A percentile compares a stretch with the other conserved stretches of the same genome.
phyloP scores from a whole-genome alignment of 148 eudicot species.

The Hydrangea macrophylla region DNA sequence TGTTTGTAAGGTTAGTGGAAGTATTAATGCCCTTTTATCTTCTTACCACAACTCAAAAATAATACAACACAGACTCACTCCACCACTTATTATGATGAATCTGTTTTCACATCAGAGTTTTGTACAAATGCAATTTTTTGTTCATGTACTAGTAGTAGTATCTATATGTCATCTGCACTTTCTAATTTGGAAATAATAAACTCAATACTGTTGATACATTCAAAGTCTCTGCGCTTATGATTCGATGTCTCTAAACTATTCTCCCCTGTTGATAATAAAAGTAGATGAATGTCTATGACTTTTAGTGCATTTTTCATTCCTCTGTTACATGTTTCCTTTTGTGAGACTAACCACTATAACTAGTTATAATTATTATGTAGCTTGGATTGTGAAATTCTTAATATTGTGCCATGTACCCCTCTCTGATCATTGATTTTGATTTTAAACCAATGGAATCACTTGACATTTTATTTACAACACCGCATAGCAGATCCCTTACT shows the following conservation, averaged over 20 bases:
- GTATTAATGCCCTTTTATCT: background rate
- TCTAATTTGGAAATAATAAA: background rate
- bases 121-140: slow-evolving; percentile 1
- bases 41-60: background rate
- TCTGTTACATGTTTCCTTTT: background rate
- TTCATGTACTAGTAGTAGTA: slow-evolving; percentile 5
- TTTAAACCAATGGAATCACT: too few species aligned
- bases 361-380: background rate
- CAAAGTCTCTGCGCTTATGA: background rate
- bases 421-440: too few species aligned
- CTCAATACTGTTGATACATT: slow-evolving; percentile 7
- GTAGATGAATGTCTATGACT: background rate
- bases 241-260: background rate
- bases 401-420: too few species aligned
- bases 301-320: background rate
- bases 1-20: background rate
- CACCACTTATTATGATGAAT: too few species aligned
- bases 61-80: too few species aligned
- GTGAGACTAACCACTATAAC: background rate
- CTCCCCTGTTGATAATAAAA: background rate
- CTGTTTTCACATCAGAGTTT: background rate
- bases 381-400: background rate
- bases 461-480: too few species aligned
- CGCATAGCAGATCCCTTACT: too few species aligned
- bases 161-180: background rate